Conservation (phyloP, 176 grass and related monocot species). For the Miscanthus lutarioriparius region DNA sequence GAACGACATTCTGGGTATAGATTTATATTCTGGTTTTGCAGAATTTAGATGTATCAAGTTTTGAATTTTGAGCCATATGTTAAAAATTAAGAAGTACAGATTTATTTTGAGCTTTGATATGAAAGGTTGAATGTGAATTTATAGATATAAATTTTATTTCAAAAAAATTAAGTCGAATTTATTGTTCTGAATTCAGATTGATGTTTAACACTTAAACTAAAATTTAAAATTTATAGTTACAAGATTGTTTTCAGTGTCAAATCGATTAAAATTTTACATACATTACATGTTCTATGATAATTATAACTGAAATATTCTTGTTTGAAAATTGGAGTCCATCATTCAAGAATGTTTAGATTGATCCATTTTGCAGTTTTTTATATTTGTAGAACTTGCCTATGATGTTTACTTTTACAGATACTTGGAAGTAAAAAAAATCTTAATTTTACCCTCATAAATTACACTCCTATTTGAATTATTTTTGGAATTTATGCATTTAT, state of each 20-base stretch:
- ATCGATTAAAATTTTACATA: background rate
- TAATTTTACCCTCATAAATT: background rate
- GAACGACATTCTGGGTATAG: background rate
- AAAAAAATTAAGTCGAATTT: too few species aligned
- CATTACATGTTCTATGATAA: background rate
- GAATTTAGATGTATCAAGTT: background rate
- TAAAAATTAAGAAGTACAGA: background rate
- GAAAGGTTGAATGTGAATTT: background rate
- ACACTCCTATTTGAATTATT: background rate
- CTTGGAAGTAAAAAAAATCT: background rate
- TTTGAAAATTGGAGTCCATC: too few species aligned
- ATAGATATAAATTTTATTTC: too few species aligned
- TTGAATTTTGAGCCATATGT: background rate
- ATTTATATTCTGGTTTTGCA: conserved; percentile 6
- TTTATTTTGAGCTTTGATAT: background rate
- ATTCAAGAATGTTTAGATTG: background rate
- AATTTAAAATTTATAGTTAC: too few species aligned
- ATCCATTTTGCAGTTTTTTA: background rate
- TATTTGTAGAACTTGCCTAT: background rate
- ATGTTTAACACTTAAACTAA: too few species aligned
- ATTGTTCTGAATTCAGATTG: too few species aligned
- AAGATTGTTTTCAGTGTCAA: background rate
- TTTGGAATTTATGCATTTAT: conserved; percentile 2
- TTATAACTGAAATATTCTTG: background rate
- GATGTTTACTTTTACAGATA: background rate